Evolutionary conservation across 108 stramenopile genomes (phyloP), one percentile per base, ranked within the genome.

Genomic region (Seminavis robusta): DNA sequence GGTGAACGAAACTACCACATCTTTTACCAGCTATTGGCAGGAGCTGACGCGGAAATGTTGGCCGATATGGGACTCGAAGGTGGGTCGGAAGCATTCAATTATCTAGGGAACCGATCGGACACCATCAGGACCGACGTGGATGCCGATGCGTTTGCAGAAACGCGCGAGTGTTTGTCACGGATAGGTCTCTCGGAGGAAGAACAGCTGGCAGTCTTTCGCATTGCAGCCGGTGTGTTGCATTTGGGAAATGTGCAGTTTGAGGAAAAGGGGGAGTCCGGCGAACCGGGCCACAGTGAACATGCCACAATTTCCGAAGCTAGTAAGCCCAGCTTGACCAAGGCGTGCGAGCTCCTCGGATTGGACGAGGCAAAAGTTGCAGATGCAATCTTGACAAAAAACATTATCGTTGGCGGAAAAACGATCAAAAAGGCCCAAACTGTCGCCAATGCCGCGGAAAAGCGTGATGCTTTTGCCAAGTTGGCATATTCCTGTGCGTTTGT

Each of bases 1-100:
- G 97, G 97, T 3, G 98, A 99, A 66, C 66, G 97, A 25, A 97
- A 97, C 61, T 99, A 95, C 76, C 98, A 99, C 73, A 87, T 98
- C 26, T 99, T 99, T 65, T 99, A 99, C 62, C 96, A 98, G 74
- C 61, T 97, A 8, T 69, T 96, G 36, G 71, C 86, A 0, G 81
- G 89, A 2, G 84, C 69, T 9, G 40, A 66, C 11, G 66, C 76
- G 19, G 74, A 73, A 24, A 47, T 69, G 5, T 65, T 82, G 8
- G 36, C 71, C 28, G 72, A 83, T 39, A 64, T 94, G 9, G 74
- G 76, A 0, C 61, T 92, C 40, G 52, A 64, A 10, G 58, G 45
- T 27, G 86, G 86, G 9, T 51, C 79, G 28, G 56, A 66, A 19
- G 55, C 17, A 19, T 91, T 94, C 49, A 56, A 67, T 23, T 94